These are phyloP conservation scores for Pythium periplocum DNA, from an alignment of 352 stramenopile species.

Conservation along the genomic window DNA sequence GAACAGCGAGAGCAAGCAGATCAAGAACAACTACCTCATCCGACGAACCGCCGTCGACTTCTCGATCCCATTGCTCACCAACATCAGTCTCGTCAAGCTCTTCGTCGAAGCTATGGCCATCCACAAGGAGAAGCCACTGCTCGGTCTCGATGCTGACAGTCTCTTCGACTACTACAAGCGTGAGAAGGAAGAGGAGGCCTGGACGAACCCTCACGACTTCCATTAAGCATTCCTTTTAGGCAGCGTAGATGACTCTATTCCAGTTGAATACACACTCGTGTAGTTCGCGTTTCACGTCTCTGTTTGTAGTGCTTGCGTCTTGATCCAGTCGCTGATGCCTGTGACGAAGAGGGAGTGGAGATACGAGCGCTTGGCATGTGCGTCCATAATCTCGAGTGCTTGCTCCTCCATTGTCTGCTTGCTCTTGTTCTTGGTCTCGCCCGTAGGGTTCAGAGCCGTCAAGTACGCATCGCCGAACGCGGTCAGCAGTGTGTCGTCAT, in stretches of 20 bases:
- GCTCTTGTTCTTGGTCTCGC: conserved; percentile 12
- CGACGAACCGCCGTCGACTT: conserved; percentile 92
- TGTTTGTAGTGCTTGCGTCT: conserved; percentile 7
- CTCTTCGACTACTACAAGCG: conserved; percentile 98
- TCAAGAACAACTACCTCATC: conserved; percentile 92
- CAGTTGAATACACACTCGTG: not conserved
- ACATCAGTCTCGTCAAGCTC: conserved; percentile 89
- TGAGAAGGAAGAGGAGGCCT: conserved; percentile 90
- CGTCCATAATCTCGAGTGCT: conserved; percentile 30
- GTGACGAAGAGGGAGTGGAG: conserved; percentile 31
- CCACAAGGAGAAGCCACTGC: conserved; percentile 90
- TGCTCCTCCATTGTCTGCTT: conserved; percentile 32
- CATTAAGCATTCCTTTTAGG: conserved; percentile 72
- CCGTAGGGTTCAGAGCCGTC: conserved; percentile 17
- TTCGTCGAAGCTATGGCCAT: conserved; percentile 91
- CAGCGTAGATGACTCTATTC: not conserved
- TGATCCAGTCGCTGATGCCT: conserved; percentile 58
- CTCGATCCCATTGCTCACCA: conserved; percentile 89
- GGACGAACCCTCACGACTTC: conserved; percentile 94
- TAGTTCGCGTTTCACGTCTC: too few species aligned
- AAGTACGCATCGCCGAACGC: conserved; percentile 45
- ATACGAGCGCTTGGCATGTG: conserved; percentile 26
- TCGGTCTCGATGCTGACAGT: conserved; percentile 91
- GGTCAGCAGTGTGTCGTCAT: conserved; percentile 15
- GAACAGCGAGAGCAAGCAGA: conserved; percentile 82